Percentiles rank a stretch among this genome's conserved stretches.
Conservation (phyloP, 805 yeast species). For the Yamadazyma takamatsuzukensis region DNA sequence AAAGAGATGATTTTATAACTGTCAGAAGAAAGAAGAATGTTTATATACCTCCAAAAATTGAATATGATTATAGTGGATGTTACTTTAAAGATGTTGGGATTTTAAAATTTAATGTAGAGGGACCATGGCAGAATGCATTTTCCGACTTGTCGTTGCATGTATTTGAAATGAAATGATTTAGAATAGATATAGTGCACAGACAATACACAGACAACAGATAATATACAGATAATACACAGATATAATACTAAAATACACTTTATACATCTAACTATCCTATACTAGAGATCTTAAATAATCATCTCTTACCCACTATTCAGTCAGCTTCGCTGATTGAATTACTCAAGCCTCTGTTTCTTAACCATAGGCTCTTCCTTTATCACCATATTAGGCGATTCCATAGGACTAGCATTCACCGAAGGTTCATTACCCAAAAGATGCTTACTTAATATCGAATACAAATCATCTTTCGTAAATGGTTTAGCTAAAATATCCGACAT, state of each 20-base stretch:
- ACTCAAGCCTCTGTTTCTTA: constrained; percentile 20
- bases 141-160: constrained; percentile 50
- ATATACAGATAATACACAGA: too few species aligned
- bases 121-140: constrained; percentile 50
- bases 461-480: constrained; percentile 87
- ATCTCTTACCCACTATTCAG: too few species aligned
- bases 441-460: constrained; percentile 73
- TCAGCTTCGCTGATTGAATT: neutral
- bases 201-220: too few species aligned
- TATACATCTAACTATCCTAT: neutral
- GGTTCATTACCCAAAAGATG: constrained; percentile 48
- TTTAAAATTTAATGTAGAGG: constrained; percentile 16
- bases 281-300: constrained; percentile 1
- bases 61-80: constrained; percentile 23
- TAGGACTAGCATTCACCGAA: neutral
- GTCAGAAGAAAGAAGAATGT: constrained; percentile 21
- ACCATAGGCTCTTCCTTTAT: constrained; percentile 12
- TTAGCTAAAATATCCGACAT: constrained; percentile 91
- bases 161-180: too few species aligned
- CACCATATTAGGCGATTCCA: constrained; percentile 1
- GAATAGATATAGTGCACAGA: too few species aligned
- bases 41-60: constrained; percentile 27
- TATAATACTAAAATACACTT: too few species aligned
- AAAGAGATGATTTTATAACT: constrained; percentile 19
- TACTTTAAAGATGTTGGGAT: constrained; percentile 28